A percentile compares a stretch with the other conserved stretches of the same genome.
Evolutionary conservation across 768 basidiomycete genomes (phyloP).

Genomic region (Rhizopogon salebrosus): DNA sequence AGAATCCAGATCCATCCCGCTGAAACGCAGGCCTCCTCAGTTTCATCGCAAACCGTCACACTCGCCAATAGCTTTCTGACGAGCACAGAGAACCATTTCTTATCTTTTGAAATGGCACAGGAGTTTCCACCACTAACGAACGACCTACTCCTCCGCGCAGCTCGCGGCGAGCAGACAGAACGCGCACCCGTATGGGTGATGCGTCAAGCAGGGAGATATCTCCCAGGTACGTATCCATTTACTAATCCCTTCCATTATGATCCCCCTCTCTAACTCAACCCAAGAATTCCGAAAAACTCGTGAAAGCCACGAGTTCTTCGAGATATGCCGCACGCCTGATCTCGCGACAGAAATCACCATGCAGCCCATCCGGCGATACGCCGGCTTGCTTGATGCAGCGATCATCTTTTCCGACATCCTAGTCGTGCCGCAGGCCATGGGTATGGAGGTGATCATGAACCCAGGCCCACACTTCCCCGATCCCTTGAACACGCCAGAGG

Average conservation of each 20-base stretch:
- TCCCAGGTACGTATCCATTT: constrained; percentile 70
- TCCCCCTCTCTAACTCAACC: background rate
- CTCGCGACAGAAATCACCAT: constrained; percentile 87
- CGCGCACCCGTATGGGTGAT: constrained; percentile 98
- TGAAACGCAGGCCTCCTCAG: too few relatives aligned
- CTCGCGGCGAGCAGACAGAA: constrained; percentile 82
- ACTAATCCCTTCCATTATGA: too few relatives aligned
- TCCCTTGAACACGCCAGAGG: constrained; percentile 73
- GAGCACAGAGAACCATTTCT: background rate
- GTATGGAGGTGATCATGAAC: constrained; percentile 92
- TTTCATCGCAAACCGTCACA: background rate
- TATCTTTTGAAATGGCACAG: constrained; percentile 25
- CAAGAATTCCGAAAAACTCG: constrained; percentile 89
- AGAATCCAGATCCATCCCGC: too few relatives aligned
- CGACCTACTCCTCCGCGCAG: constrained; percentile 86
- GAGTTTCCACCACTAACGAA: constrained; percentile 76
- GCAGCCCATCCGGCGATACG: constrained; percentile 88
- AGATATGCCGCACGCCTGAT: constrained; percentile 87
- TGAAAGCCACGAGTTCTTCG: constrained; percentile 87
- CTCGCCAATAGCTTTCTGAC: background rate
- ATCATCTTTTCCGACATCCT: constrained; percentile 99
- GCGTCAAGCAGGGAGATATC: constrained; percentile 94
- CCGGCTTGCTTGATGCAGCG: constrained; percentile 84
- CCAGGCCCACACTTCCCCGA: constrained; percentile 87
- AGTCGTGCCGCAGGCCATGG: constrained; percentile 96